A percentile compares a stretch with the other conserved stretches of the same genome.
phyloP scores from a whole-genome alignment of 148 eudicot species.

The Talinum fruticosum region DNA sequence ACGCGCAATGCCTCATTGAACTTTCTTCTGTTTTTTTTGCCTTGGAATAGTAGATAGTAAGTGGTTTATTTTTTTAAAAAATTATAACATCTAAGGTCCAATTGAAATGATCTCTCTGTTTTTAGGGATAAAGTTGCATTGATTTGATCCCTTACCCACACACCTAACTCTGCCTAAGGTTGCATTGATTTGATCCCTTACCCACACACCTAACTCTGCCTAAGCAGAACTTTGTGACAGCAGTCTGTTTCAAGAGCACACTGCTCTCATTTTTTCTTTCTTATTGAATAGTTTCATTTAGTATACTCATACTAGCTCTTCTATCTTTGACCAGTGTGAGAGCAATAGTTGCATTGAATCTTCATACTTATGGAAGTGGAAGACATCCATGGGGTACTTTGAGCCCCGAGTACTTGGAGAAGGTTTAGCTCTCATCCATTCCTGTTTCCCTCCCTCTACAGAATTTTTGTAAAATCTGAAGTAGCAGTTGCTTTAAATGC shows the following conservation, averaged over 20 bases:
- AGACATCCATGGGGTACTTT: conserved; percentile 98
- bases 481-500: not conserved
- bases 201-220: not conserved
- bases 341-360: conserved; percentile 83
- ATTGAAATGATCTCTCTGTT: too few species aligned
- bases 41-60: not conserved
- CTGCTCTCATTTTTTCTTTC: not conserved
- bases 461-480: not conserved
- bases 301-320: conserved; percentile 5
- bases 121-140: not conserved
- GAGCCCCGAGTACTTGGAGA: conserved; percentile 82
- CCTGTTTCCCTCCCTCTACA: not conserved
- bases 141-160: not conserved
- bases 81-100: not conserved
- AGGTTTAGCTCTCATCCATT: conserved; percentile 41
- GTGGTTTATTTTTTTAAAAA: too few species aligned
- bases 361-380: conserved; percentile 92
- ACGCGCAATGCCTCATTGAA: not conserved
- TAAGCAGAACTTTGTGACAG: not conserved
- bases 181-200: too few species aligned
- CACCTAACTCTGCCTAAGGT: not conserved
- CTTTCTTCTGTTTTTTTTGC: not conserved
- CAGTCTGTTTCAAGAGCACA: not conserved
- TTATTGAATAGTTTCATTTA: not conserved
- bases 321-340: conserved; percentile 52